A percentile compares a stretch with the other conserved stretches of the same genome.
Evolutionary conservation across 148 eudicot species (phyloP).

Genomic region (Gaultheria prostrata): DNA sequence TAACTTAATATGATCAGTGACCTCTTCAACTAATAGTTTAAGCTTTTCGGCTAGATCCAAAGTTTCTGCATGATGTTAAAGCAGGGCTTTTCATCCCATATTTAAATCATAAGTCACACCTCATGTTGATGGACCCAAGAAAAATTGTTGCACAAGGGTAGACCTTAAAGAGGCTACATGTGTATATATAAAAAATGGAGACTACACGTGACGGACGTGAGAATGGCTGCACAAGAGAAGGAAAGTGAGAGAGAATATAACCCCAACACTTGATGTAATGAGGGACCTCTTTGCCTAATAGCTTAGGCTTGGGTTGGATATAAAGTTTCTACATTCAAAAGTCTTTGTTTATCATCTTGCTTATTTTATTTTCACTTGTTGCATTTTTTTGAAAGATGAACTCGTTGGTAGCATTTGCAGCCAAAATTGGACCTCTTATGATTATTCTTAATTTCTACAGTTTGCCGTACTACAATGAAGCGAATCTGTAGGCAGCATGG

Average conservation of each 20-base stretch:
- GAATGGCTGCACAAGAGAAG: neutral
- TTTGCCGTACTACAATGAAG: constrained; percentile 95
- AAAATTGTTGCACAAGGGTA: neutral
- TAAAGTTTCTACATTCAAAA: constrained; percentile 15
- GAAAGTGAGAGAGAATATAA: neutral
- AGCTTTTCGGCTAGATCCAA: neutral
- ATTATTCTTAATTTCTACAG: constrained; percentile 36
- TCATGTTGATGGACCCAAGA: constrained; percentile 1
- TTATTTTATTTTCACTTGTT: neutral
- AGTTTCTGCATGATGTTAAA: neutral
- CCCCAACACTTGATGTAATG: neutral
- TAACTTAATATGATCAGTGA: neutral
- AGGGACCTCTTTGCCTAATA: neutral
- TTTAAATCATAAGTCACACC: neutral
- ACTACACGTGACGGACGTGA: neutral
- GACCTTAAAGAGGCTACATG: neutral
- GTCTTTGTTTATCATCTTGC: neutral
- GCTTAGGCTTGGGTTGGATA: neutral
- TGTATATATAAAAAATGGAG: neutral
- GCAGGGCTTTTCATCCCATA: neutral
- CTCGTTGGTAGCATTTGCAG: neutral
- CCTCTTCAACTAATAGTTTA: neutral
- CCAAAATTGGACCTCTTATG: neutral
- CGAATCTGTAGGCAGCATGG: constrained; percentile 97
- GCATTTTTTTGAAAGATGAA: neutral